Conservation (phyloP, 768 basidiomycete genomes). For the Pulveroboletus sp. region DNA sequence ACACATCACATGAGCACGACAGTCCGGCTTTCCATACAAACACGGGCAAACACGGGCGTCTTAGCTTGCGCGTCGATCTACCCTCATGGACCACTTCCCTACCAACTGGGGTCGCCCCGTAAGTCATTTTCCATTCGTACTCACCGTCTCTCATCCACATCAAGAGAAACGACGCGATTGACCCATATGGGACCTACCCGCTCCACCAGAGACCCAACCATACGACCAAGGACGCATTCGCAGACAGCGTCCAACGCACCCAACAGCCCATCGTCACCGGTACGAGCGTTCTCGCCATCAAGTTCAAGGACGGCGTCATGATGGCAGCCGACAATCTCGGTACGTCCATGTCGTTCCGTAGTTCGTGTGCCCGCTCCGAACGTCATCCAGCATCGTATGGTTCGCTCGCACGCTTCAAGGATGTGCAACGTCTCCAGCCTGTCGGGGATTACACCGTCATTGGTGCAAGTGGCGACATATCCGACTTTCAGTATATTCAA, state of each 20-base stretch:
- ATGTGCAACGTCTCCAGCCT: constrained; percentile 82
- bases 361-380: neutral
- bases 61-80: constrained; percentile 18
- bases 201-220: constrained; percentile 58
- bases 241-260: constrained; percentile 72
- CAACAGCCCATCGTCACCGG: constrained; percentile 96
- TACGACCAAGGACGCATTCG: constrained; percentile 51
- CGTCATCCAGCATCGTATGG: constrained; percentile 79
- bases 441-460: constrained; percentile 84
- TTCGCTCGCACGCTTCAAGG: constrained; percentile 95
- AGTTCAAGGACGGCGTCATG: constrained; percentile 96
- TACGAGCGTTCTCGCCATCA: constrained; percentile 92
- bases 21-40: too few species aligned
- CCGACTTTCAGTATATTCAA: constrained; percentile 95
- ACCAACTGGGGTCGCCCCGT: constrained; percentile 83
- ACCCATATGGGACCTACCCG: constrained; percentile 77
- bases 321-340: constrained; percentile 98
- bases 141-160: neutral
- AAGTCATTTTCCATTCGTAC: constrained; percentile 21
- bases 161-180: constrained; percentile 72
- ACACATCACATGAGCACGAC: too few species aligned
- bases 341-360: constrained; percentile 33
- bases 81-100: constrained; percentile 77
- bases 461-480: constrained; percentile 95
- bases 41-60: constrained; percentile 22